Percentiles rank a stretch among this genome's conserved stretches.
These are phyloP conservation scores for Neurospora sp. DNA, from an alignment of 495 filamentous ascomycete genomes.

Conservation along the genomic window DNA sequence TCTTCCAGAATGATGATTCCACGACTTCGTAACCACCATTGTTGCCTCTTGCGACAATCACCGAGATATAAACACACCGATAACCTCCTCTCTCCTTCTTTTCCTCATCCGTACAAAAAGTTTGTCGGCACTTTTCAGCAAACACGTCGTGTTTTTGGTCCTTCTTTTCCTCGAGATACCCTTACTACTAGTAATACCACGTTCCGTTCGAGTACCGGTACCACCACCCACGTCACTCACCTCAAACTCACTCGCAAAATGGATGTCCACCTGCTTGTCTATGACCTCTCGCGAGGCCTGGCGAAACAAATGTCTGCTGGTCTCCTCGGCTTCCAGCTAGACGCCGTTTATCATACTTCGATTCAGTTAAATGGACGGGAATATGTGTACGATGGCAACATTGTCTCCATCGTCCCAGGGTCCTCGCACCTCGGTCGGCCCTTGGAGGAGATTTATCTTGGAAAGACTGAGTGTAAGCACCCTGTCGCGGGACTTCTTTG, in stretches of 20 bases:
- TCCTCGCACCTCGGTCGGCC: conserved; percentile 77
- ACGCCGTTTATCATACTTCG: conserved; percentile 87
- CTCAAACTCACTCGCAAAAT: conserved; percentile 32
- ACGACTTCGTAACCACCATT: conserved; percentile 12
- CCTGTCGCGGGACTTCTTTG: not conserved
- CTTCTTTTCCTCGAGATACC: not conserved
- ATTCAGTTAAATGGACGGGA: conserved; percentile 63
- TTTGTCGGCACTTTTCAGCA: not conserved
- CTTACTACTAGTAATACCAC: not conserved
- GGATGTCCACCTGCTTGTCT: conserved; percentile 87
- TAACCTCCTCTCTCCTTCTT: not conserved
- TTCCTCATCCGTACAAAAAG: not conserved
- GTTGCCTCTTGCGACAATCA: conserved; percentile 8
- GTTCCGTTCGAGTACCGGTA: not conserved
- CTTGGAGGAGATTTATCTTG: conserved; percentile 65
- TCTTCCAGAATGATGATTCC: conserved; percentile 9
- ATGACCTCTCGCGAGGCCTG: conserved; percentile 77
- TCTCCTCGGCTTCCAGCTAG: conserved; percentile 63
- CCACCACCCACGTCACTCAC: not conserved
- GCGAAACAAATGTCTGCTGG: conserved; percentile 35
- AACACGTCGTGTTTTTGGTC: not conserved
- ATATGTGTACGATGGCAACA: conserved; percentile 52
- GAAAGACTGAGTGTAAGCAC: conserved; percentile 48
- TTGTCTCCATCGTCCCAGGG: conserved; percentile 72
- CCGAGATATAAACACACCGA: not conserved